phyloP scores from a whole-genome alignment of 2,329 filamentous ascomycete genomes.

The Diatrype stigma region DNA sequence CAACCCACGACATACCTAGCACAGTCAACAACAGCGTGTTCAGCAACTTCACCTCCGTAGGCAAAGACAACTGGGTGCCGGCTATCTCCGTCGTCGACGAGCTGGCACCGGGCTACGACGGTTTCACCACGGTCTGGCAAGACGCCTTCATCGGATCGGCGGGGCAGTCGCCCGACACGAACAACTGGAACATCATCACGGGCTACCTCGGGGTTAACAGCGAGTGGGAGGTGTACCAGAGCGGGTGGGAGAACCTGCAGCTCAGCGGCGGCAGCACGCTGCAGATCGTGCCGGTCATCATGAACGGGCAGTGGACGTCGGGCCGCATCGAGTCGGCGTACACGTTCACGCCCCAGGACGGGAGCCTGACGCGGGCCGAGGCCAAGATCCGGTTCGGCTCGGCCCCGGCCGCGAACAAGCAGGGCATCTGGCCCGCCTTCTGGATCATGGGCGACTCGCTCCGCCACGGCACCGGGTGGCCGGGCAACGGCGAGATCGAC shows the following conservation, averaged over 20 bases:
- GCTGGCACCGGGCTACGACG: constrained; percentile 32
- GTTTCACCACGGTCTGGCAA: constrained; percentile 40
- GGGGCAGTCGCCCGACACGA: constrained; percentile 32
- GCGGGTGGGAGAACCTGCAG: constrained; percentile 42
- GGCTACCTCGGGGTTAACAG: constrained; percentile 39
- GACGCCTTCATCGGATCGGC: constrained; percentile 40
- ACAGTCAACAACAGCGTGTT: neutral
- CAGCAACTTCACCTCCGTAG: neutral
- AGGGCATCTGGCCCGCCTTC: constrained; percentile 51
- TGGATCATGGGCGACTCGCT: constrained; percentile 47
- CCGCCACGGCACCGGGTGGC: constrained; percentile 43
- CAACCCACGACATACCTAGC: neutral
- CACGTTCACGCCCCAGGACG: constrained; percentile 39
- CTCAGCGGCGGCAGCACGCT: constrained; percentile 47
- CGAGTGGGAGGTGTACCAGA: constrained; percentile 45
- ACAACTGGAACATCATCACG: constrained; percentile 44
- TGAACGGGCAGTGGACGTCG: constrained; percentile 42
- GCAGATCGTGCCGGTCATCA: constrained; percentile 44
- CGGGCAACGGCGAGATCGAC: constrained; percentile 47
- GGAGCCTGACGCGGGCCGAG: constrained; percentile 39
- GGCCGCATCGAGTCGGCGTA: constrained; percentile 45
- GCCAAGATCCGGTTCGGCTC: constrained; percentile 41
- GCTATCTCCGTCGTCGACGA: neutral
- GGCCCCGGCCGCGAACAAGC: constrained; percentile 34
- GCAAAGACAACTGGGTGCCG: neutral